These are phyloP conservation scores for Tylopilus rubrobrunneus DNA, from an alignment of 768 basidiomycete species.

Conservation along the genomic window DNA sequence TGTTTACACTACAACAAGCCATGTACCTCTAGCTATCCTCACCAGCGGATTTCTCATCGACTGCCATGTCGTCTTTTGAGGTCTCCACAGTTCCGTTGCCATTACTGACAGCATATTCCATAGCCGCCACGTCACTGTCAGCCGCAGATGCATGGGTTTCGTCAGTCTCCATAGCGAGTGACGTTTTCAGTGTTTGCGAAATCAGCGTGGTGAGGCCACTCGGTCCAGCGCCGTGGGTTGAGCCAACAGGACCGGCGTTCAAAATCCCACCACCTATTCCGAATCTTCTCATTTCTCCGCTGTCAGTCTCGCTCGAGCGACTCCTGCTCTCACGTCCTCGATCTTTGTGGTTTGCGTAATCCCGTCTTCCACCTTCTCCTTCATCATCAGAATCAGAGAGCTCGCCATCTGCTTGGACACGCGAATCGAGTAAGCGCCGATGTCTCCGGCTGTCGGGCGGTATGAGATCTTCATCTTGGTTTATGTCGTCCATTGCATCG, in stretches of 20 bases:
- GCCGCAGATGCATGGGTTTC: constrained; percentile 17
- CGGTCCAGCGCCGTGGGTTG: constrained; percentile 71
- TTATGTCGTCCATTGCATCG: constrained; percentile 73
- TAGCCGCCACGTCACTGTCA: constrained; percentile 15
- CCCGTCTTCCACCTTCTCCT: constrained; percentile 79
- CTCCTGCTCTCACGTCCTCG: constrained; percentile 42
- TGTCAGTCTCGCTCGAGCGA: constrained; percentile 41
- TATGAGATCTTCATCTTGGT: constrained; percentile 79
- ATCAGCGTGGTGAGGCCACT: constrained; percentile 57
- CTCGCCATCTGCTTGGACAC: constrained; percentile 81
- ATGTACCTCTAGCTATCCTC: constrained; percentile 3
- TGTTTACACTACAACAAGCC: constrained; percentile 7
- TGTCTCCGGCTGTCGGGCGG: constrained; percentile 75
- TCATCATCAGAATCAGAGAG: constrained; percentile 98
- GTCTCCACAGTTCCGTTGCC: constrained; percentile 12
- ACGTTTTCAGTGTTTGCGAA: constrained; percentile 26
- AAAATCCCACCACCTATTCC: constrained; percentile 71
- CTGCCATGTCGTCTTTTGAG: constrained; percentile 25
- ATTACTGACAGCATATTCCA: constrained; percentile 15
- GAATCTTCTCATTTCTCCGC: constrained; percentile 48
- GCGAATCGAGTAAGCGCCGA: constrained; percentile 71
- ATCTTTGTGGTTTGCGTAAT: constrained; percentile 59
- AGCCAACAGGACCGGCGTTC: constrained; percentile 50
- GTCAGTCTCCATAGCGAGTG: constrained; percentile 34
- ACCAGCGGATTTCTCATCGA: constrained; percentile 17